These are phyloP conservation scores for Termitomyces eurrhizus DNA, from an alignment of 768 basidiomycete species.

Conservation along the genomic window DNA sequence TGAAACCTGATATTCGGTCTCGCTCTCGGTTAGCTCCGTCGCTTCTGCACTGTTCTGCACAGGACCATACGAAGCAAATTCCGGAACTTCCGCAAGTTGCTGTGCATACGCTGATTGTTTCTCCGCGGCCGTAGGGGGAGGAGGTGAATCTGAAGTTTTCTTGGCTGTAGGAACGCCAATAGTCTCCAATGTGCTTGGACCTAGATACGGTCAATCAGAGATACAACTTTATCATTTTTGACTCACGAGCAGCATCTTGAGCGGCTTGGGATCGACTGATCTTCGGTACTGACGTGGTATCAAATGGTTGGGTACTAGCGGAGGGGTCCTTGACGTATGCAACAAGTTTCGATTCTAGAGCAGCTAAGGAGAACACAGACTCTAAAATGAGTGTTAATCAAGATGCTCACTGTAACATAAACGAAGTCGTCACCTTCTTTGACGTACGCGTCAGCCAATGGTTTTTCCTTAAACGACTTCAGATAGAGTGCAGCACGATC, in stretches of 20 bases:
- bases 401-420: not conserved
- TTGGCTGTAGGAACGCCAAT: constrained; percentile 68
- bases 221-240: not conserved
- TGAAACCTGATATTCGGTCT: constrained; percentile 96
- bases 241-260: constrained; percentile 81
- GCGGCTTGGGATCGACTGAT: constrained; percentile 92
- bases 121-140: constrained; percentile 81
- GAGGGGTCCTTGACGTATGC: constrained; percentile 85
- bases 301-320: constrained; percentile 73
- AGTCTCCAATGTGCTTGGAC: constrained; percentile 84
- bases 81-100: constrained; percentile 83
- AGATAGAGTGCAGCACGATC: constrained; percentile 97
- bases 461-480: constrained; percentile 73
- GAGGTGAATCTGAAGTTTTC: constrained; percentile 55
- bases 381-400: constrained; percentile 47
- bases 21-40: constrained; percentile 86
- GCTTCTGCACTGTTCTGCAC: constrained; percentile 87
- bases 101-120: constrained; percentile 83
- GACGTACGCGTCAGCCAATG: constrained; percentile 81
- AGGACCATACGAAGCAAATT: constrained; percentile 80
- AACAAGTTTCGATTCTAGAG: constrained; percentile 89
- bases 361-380: constrained; percentile 88
- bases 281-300: constrained; percentile 83
- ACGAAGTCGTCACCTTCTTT: constrained; percentile 67
- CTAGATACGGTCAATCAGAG: constrained; percentile 31